Evolutionary conservation across 225 moss, liverwort and hornwort species (phyloP), one percentile per base, ranked within the genome.

Genomic region (Bryum argenteum): DNA sequence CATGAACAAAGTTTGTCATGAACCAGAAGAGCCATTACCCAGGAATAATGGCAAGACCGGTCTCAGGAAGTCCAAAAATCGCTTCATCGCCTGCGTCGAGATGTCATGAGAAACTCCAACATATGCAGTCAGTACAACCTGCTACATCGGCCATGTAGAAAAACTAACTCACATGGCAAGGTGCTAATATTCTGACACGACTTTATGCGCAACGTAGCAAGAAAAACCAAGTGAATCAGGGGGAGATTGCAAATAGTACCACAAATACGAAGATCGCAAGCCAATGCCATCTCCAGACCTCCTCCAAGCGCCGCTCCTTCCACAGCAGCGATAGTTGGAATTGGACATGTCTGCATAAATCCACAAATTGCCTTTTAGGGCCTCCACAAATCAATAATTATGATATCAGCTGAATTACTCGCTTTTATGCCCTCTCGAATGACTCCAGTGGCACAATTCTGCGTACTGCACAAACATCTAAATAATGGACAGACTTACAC

Each of bases 281-380:
- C 90, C 57, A 98, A 76, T 40, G 97, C 92, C 83, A 98, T 76
- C 76, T 98, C 97, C 67, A 98, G 66, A 55, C 97, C 97, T 78
- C 97, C 97, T 21, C 97, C 97, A 65, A 98, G 85, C 50, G 92
- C 97, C 54, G 82, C 90, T 81, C 97, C 97, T 81, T 98, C 94
- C 57, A 98, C 85, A 23, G 81, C 97, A 71, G 97, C 97, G 74
- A 94, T 98, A 68, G 97, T 94, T 70, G 97, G 97, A 72, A 98
- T 94, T 58, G 92, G 82, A 61, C 94, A 76, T 63, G 86, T 87
- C 94, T 97, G 89, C 81, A 50, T 58, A 67, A 42, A 61, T 45
- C 37, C 66, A 56, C 17, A 44, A 75, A 54, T 66, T 65, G 70
- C 42, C 45, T 52, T n/a, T 51, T 4, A 71, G 53, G 5, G 51